Base-by-base conservation (phyloP, 2,329 filamentous ascomycete species). In the Aspergillus fructus region DNA sequence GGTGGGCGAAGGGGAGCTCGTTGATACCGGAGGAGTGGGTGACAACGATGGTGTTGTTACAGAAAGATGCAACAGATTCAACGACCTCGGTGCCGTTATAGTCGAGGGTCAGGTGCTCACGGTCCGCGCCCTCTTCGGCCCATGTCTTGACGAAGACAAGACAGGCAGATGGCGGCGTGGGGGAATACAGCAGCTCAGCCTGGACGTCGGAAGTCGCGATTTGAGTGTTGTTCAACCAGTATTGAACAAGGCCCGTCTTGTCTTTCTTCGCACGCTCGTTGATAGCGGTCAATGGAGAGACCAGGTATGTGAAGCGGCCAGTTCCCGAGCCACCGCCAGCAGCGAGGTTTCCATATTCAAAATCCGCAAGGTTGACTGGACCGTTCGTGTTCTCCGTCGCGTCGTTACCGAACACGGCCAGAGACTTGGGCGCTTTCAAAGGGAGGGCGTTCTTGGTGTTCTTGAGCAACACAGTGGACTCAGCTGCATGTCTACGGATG, bases 71-170 rank as follows among this genome's bases (percentile, higher is more conserved):
- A 7, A 96, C 89, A 48, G 88, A 90, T 73, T 86, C 79, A 0
- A 91, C 93, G 17, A 96, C 80, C 73, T 96, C 96, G 67, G 90
- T 89, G 51, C 92, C 91, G 51, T 81, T 78, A 72, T 94, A 94
- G 56, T 84, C 87, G 58, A 90, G 24, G 2, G 21, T 90, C 2
- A 93, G 82, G 17, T 68, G 67, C 4, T 59, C 56, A 11, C 79
- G 71, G 6, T 90, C 90, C 72, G 96, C 91, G 2, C 89, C 90
- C 73, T 96, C 92, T 48, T 90, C 91, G 5, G 87, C 83, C 68
- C 91, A 81, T 12, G 90, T 86, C 64, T 94, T 94, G 68, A 89
- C 90, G 66, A 96, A 96, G 15, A 96, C 90, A 41, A 96, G 82
- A 24, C 80, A 77, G 30, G 78, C 76, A 42, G 74, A 75, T 5